These are phyloP conservation scores for Populus euphratica DNA, from an alignment of 345 rosid species.

Conservation along the genomic window DNA sequence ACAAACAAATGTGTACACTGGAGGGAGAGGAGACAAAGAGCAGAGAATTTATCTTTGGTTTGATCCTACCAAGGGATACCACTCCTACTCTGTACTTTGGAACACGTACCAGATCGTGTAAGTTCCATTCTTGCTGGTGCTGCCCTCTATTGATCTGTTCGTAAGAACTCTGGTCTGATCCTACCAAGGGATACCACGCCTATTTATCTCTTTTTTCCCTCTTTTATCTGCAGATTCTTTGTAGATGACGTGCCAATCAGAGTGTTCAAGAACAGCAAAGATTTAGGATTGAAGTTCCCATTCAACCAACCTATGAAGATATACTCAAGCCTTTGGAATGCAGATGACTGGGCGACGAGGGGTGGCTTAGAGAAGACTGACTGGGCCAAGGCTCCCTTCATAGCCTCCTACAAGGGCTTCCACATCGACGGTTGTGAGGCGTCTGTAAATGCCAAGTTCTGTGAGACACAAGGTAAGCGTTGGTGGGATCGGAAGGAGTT, in stretches of 20 bases:
- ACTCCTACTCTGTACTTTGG: conserved; percentile 25
- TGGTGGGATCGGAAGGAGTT: conserved; percentile 23
- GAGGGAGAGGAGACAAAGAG: conserved; percentile 27
- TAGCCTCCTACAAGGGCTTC: conserved; percentile 20
- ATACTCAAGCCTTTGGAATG: conserved; percentile 23
- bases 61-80: conserved; percentile 27
- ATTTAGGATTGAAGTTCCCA: conserved; percentile 19
- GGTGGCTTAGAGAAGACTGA: conserved; percentile 22
- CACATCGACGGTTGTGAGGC: conserved; percentile 20
- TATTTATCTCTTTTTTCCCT: background rate
- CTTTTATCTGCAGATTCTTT: conserved; percentile 15
- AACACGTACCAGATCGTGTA: conserved; percentile 30
- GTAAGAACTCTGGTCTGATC: no score
- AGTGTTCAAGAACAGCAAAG: conserved; percentile 26
- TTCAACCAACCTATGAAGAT: conserved; percentile 21
- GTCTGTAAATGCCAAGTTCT: conserved; percentile 17
- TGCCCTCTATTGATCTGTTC: background rate
- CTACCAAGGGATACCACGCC: background rate
- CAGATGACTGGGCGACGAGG: conserved; percentile 21
- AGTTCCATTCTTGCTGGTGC: background rate
- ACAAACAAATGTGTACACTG: conserved; percentile 21
- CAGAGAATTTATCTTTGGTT: conserved; percentile 35
- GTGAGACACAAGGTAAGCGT: conserved; percentile 12
- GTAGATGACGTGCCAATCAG: conserved; percentile 25
- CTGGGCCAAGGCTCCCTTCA: conserved; percentile 21